Conservation (phyloP, 176 grass and related monocot species). For the Musa acuminata region DNA sequence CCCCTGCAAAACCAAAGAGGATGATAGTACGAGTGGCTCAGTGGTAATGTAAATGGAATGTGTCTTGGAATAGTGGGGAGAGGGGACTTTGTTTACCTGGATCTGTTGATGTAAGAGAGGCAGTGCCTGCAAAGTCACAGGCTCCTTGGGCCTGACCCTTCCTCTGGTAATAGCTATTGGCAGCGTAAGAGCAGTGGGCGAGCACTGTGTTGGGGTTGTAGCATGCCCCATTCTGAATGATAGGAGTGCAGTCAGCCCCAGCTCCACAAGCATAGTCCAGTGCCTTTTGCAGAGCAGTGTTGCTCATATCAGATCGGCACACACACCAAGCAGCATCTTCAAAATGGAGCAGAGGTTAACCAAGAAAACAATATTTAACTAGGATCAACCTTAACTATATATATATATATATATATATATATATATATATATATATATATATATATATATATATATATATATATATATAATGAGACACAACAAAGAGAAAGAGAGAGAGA, state of each 20-base stretch:
- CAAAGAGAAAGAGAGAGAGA: not conserved
- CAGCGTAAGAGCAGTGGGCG: constrained; percentile 17
- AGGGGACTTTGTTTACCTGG: not conserved
- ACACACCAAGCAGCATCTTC: constrained; percentile 21
- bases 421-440: too few relatives aligned
- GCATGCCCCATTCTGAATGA: constrained; percentile 1
- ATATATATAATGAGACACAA: too few relatives aligned
- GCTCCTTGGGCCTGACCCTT: constrained; percentile 8
- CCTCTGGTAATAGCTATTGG: constrained; percentile 19
- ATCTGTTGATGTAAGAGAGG: not conserved
- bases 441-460: too few relatives aligned
- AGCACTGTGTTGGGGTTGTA: constrained; percentile 13
- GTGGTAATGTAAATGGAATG: not conserved
- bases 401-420: too few relatives aligned
- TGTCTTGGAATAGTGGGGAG: not conserved
- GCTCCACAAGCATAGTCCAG: constrained; percentile 24
- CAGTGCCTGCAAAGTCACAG: constrained; percentile 15
- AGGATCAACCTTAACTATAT: too few relatives aligned
- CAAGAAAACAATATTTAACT: not conserved
- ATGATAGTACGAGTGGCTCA: not conserved
- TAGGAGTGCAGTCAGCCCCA: constrained; percentile 11
- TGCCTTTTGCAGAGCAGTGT: constrained; percentile 1
- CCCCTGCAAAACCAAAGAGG: constrained; percentile 3
- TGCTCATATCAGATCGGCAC: constrained; percentile 15
- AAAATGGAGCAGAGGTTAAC: not conserved